Percentiles rank a stretch among this genome's conserved stretches.
phyloP scores from a whole-genome alignment of 1,139 yeast genomes.

The Nakaseomyces uthaithaninus region DNA sequence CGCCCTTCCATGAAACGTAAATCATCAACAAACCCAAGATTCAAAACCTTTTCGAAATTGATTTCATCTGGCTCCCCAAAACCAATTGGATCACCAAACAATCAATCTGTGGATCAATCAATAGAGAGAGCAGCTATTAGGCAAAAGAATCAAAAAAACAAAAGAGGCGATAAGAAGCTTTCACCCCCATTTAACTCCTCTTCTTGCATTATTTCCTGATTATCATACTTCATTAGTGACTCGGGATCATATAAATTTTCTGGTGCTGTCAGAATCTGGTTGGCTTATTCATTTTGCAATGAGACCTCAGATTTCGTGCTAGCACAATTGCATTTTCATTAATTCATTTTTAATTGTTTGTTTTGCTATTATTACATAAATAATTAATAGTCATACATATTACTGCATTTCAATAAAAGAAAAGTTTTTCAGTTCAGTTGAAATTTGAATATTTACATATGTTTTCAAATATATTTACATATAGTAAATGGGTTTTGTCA shows the following conservation, averaged over 20 bases:
- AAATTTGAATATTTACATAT: no score
- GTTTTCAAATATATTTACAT: neutral
- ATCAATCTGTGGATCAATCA: neutral
- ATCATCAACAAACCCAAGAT: neutral
- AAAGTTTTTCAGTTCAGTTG: no score
- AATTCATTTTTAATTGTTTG: neutral
- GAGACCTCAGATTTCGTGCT: no score
- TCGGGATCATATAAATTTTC: no score
- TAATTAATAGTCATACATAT: no score
- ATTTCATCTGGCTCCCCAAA: neutral
- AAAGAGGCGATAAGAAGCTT: neutral
- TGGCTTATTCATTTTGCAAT: no score
- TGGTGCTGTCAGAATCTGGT: no score
- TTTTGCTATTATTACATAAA: no score
- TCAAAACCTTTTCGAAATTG: constrained; percentile 2
- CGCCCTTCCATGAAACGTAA: neutral
- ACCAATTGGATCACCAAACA: neutral
- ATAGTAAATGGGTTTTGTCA: neutral
- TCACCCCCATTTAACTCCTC: constrained; percentile 3
- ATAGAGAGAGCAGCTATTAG: neutral
- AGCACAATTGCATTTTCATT: constrained; percentile 2
- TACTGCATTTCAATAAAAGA: neutral
- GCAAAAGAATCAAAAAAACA: neutral
- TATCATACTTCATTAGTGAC: no score
- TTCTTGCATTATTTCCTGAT: constrained; percentile 4